Evolutionary conservation across 257 asterid genomes (phyloP), one percentile per base, ranked within the genome.

Genomic region (Rhazya stricta): DNA sequence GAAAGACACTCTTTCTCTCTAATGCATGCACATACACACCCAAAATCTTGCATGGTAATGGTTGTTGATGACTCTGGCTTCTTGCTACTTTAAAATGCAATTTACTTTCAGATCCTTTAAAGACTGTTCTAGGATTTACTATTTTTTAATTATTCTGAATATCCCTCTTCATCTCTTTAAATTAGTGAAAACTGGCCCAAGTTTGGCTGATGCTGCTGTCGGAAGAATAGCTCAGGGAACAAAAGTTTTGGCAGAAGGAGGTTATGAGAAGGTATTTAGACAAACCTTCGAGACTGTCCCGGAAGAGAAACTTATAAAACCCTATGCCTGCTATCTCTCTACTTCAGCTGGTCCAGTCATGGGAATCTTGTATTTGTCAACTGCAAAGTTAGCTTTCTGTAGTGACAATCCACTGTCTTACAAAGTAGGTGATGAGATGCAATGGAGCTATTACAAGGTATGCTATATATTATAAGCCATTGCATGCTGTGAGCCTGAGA

Each of bases 311-410:
- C 96, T 95, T 79, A 83, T 80, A 60, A 87, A 95, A 69, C 84
- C 97, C 74, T 95, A 86, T 74, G 97, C 97, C 5, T 92, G 98
- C 71, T 95, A 95, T 86, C 81, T 95, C 68, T 95, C 99, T 75
- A 95, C 99, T 32, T 95, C 98, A 32, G 96, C 98, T 81, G 99
- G 99, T 83, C 98, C 99, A 29, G 99, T 93, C 72, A 92, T 92
- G 96, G 99, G 99, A 42, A 86, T 89, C 71, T 69, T 95, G 66
- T 95, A 95, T 54, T 79, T 95, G 54, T 95, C 99, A 69, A 82
- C 91, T 75, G 89, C 88, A 63, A 95, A 95, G 82, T 91, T 95
- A 76, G 98, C 97, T 50, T 95, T 95, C 84, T 89, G 92, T 79
- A 95, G 99, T 71, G 99, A 95, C 83, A 86, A 60, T 82, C 99